Base-by-base conservation (phyloP, 371 early-diverging fungal species). In the Mucor lusitanicus region DNA sequence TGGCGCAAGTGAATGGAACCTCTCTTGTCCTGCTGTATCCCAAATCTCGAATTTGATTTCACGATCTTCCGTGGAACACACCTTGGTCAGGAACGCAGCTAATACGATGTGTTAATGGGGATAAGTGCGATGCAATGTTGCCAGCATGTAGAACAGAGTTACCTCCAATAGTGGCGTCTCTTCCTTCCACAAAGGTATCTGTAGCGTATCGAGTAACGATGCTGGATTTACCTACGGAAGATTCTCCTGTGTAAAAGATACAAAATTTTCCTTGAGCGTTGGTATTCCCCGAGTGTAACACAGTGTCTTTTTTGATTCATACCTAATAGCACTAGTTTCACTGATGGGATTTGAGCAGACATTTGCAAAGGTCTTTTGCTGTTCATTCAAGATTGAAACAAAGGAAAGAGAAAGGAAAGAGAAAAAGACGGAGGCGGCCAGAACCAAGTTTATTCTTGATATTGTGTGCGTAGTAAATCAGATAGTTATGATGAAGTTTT, bases 161-260 rank as follows among this genome's bases (percentile, higher is more conserved):
- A 90, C 94, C 94, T 80, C 98, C 98, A 73, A 98, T 98, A 27
- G 99, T 98, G 40, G 96, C 94, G 70, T 97, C 98, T 79, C 93
- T 93, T 81, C 97, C 94, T 68, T 96, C 96, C 66, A 90, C 87
- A 77, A 95, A 98, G 75, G 93, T 92, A 77, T 94, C 88, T 76
- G 94, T 93, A 42, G 94, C 95, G 72, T 96, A 97, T 46, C 97
- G 91, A 40, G 84, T 74, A 42, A 88, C 88, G 48, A 92, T 80
- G 77, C 90, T 90, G 23, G 94, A 92, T 80, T 94, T 94, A 56
- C 94, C 94, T 50, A 94, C 94, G 66, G 92, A 92, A 9, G 94
- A 90, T 72, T 94, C 93, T 46, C 93, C 94, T 92, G 37, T 9
- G 39, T 28, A 33, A 25, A 44, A 37, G 11, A 37, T 13, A 13